These are phyloP conservation scores for Lepiota venenata DNA, from an alignment of 768 basidiomycete genomes.

Conservation along the genomic window DNA sequence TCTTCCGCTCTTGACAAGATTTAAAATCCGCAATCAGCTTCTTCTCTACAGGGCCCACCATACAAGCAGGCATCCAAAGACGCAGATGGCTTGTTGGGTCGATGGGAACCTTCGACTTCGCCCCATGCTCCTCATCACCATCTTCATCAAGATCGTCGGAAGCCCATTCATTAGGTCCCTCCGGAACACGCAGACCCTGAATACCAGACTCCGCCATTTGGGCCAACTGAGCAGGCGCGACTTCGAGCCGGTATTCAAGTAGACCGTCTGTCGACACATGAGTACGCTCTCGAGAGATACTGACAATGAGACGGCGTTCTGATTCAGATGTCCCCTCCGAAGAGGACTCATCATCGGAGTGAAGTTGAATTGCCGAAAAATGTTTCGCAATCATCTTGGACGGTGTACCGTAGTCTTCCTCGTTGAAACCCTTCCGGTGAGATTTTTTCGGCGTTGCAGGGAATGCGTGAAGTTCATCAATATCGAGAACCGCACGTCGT, in stretches of 20 bases:
- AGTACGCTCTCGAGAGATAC: conserved; percentile 60
- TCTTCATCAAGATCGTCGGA: conserved; percentile 44
- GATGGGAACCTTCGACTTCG: conserved; percentile 32
- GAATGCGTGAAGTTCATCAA: conserved; percentile 27
- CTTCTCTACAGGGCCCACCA: conserved; percentile 69
- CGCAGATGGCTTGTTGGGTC: conserved; percentile 57
- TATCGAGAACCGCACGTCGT: conserved; percentile 56
- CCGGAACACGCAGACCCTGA: conserved; percentile 50
- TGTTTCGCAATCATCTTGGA: conserved; percentile 54
- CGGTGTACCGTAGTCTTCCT: conserved; percentile 38
- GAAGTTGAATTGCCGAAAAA: conserved; percentile 40
- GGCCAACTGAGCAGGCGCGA: conserved; percentile 66
- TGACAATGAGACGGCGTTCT: conserved; percentile 48
- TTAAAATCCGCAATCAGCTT: conserved; percentile 61
- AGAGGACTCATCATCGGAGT: conserved; percentile 24
- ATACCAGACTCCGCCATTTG: conserved; percentile 64
- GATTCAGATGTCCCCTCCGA: conserved; percentile 33
- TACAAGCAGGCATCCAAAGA: conserved; percentile 82
- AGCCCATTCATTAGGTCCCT: conserved; percentile 47
- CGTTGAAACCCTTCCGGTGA: conserved; percentile 18
- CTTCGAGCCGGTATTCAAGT: conserved; percentile 78
- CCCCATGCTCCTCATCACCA: conserved; percentile 44
- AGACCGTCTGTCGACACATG: conserved; percentile 71
- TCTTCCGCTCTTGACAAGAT: conserved; percentile 42
- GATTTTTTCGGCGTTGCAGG: conserved; percentile 39